These are phyloP conservation scores for Actinidia arguta DNA, from an alignment of 179 eudicot species.

Conservation along the genomic window DNA sequence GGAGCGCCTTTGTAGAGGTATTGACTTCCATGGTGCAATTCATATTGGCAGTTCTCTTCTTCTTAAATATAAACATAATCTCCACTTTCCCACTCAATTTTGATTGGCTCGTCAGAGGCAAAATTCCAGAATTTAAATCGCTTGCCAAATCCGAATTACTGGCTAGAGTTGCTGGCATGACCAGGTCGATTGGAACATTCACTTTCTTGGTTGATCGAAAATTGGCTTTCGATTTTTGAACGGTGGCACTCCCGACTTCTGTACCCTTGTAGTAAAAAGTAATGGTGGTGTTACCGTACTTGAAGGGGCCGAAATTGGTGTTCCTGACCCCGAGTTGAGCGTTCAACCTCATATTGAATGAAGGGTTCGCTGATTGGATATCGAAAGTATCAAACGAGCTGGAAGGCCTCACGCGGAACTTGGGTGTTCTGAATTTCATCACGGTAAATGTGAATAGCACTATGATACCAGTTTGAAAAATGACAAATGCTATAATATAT, in stretches of 20 bases:
- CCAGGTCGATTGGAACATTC: slow-evolving; percentile 6
- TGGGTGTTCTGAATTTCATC: slow-evolving; percentile 32
- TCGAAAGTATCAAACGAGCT: background rate
- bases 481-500: slow-evolving; percentile 13
- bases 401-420: slow-evolving; percentile 24
- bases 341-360: slow-evolving; percentile 13
- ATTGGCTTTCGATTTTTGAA: slow-evolving; percentile 1
- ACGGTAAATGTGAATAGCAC: slow-evolving; percentile 28
- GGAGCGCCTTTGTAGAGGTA: slow-evolving; percentile 1
- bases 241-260: slow-evolving; percentile 8
- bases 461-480: slow-evolving; percentile 20
- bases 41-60: slow-evolving; percentile 24
- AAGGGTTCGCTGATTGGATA: slow-evolving; percentile 16
- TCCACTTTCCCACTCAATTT: slow-evolving; percentile 30
- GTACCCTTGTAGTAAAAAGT: slow-evolving; percentile 19
- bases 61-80: slow-evolving; percentile 25
- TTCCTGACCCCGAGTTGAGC: slow-evolving; percentile 31
- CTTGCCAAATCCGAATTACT: background rate
- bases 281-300: slow-evolving; percentile 13
- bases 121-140: slow-evolving; percentile 19
- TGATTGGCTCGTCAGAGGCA: slow-evolving; percentile 28
- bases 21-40: slow-evolving; percentile 29
- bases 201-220: slow-evolving; percentile 26
- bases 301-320: slow-evolving; percentile 31
- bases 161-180: background rate